phyloP scores from a whole-genome alignment of 805 yeast genomes.

The Pichia paraexigua region DNA sequence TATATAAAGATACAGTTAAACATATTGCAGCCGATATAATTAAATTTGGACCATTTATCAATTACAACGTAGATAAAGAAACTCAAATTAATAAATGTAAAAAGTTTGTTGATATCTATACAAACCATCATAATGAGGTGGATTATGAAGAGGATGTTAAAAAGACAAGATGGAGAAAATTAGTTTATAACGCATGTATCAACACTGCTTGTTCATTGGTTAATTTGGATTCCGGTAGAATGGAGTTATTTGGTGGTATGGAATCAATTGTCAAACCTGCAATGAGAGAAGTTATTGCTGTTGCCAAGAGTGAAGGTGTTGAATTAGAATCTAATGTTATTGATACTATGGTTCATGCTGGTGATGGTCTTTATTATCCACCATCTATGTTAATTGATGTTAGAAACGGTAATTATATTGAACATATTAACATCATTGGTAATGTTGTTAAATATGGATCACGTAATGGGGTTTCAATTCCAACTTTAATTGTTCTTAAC shows the following conservation, averaged over 20 bases:
- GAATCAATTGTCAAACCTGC: slow-evolving; percentile 30
- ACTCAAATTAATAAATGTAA: slow-evolving; percentile 23
- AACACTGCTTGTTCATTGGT: slow-evolving; percentile 37
- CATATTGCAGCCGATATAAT: slow-evolving; percentile 29
- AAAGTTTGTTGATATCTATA: slow-evolving; percentile 27
- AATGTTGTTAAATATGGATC: slow-evolving; percentile 28
- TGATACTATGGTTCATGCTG: slow-evolving; percentile 33
- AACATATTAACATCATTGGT: slow-evolving; percentile 36
- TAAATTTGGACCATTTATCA: slow-evolving; percentile 29
- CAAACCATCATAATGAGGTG: slow-evolving; percentile 22
- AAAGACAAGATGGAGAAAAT: slow-evolving; percentile 36
- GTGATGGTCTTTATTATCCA: slow-evolving; percentile 32
- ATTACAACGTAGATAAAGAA: slow-evolving; percentile 19
- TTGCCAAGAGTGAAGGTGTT: slow-evolving; percentile 40
- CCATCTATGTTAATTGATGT: slow-evolving; percentile 44
- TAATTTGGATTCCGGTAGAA: slow-evolving; percentile 31
- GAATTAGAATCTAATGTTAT: slow-evolving; percentile 32
- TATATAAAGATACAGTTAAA: slow-evolving; percentile 22
- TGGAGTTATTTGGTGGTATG: slow-evolving; percentile 21
- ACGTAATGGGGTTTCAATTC: slow-evolving; percentile 22
- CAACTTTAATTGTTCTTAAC: slow-evolving; percentile 22
- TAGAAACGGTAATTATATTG: slow-evolving; percentile 33
- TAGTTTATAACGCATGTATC: slow-evolving; percentile 38
- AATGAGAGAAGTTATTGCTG: slow-evolving; percentile 34
- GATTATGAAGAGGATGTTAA: slow-evolving; percentile 29